Evolutionary conservation across 305 asterid species (phyloP), one percentile per base, ranked within the genome.

Genomic region (Coffea humblotiana): DNA sequence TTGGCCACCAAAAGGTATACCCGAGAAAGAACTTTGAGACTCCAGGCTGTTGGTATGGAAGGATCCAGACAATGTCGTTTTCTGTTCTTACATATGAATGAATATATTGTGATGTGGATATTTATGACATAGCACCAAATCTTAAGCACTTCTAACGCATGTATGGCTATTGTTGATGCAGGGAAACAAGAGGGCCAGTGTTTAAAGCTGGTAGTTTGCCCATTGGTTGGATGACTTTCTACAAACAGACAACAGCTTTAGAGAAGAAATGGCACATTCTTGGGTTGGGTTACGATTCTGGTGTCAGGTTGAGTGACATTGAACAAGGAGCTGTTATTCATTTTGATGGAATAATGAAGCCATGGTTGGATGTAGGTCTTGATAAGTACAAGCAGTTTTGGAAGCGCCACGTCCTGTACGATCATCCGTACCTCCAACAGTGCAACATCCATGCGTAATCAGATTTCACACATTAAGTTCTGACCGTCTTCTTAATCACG

Each of bases 341-440:
- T 84, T 96, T 77, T 72, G 95, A 96, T 73, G 99, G 99, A 69
- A 78, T 88, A 48, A 83, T 88, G 88, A 96, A 96, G 77, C 99
- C 99, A 67, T 96, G 98, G 99, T 78, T 92, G 83, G 99, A 96
- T 84, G 83, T 91, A 29, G 98, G 97, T 75, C 76, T 94, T 48
- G 95, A 92, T 21, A 90, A 86, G 81, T 88, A 90, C 90, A 96
- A 88, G 80, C 72, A 71, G 60, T 87, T 81, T 67, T 96, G 99
- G 99, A 84, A 79, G 84, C 93, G 81, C 76, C 88, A 94, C 76
- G 87, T 94, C 77, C 86, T 88, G 63, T 89, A 85, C 52, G 95
- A 91, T 75, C 97, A 90, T 84, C 97, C 98, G 1, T 85, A 84
- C 80, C 79, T 95, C 74, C 96, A 90, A 78, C 95, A 94, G 61